These are phyloP conservation scores for Conoideocrella luteorostrata DNA, from an alignment of 2,329 filamentous ascomycete species.

Conservation along the genomic window DNA sequence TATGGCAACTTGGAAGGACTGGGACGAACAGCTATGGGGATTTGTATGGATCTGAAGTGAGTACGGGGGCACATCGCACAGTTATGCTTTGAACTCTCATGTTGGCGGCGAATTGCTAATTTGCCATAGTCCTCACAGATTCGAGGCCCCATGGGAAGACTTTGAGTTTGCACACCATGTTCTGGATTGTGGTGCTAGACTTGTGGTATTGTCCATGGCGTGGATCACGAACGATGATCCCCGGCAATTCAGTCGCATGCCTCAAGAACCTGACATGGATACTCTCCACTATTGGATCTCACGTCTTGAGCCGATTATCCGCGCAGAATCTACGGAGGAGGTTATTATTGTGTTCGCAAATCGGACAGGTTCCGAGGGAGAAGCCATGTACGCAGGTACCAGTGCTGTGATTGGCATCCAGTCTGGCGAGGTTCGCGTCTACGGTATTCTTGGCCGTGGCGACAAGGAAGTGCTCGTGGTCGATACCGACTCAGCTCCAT, in stretches of 20 bases:
- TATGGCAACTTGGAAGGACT: conserved; percentile 37
- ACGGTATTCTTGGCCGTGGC: conserved; percentile 63
- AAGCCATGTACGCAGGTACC: conserved; percentile 65
- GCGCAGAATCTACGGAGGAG: conserved; percentile 45
- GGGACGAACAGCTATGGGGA: conserved; percentile 50
- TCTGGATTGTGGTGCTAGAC: conserved; percentile 46
- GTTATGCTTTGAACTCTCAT: too few relatives aligned
- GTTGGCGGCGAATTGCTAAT: too few relatives aligned
- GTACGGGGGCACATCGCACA: too few relatives aligned
- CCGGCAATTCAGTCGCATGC: conserved; percentile 37
- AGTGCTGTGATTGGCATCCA: conserved; percentile 64
- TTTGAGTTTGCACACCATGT: conserved; percentile 49
- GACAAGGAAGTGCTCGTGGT: conserved; percentile 63
- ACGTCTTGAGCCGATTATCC: conserved; percentile 61
- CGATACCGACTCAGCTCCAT: too few relatives aligned
- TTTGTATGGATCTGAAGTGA: too few relatives aligned
- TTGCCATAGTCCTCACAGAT: conserved; percentile 27
- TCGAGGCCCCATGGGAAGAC: conserved; percentile 29
- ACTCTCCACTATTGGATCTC: conserved; percentile 71
- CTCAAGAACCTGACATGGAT: conserved; percentile 60
- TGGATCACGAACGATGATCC: conserved; percentile 60
- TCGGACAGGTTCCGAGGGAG: conserved; percentile 58
- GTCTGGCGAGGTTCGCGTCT: conserved; percentile 59
- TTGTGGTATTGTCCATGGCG: conserved; percentile 70
- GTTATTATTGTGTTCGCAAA: conserved; percentile 67